These are phyloP conservation scores for Ophiostoma australiae DNA, from an alignment of 2,329 filamentous ascomycete genomes.

Conservation along the genomic window DNA sequence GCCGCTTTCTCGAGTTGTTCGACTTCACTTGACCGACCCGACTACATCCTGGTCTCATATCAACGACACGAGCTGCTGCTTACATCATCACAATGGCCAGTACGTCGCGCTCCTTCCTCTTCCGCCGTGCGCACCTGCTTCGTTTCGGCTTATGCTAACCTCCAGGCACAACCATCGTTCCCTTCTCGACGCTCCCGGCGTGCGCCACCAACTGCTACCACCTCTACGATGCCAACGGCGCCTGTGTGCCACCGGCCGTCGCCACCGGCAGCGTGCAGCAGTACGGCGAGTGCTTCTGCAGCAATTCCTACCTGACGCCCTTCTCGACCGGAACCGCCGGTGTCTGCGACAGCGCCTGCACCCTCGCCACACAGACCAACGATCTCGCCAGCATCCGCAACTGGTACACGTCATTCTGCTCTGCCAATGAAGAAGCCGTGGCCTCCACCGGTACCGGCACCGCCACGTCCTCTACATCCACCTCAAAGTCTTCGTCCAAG, in stretches of 20 bases:
- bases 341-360: constrained; percentile 59
- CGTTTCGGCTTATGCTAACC: background rate
- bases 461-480: background rate
- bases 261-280: constrained; percentile 45
- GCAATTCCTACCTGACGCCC: constrained; percentile 52
- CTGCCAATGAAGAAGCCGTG: constrained; percentile 39
- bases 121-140: background rate
- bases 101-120: background rate
- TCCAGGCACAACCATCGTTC: constrained; percentile 48
- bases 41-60: background rate
- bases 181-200: constrained; percentile 54
- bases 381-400: constrained; percentile 55
- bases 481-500: background rate
- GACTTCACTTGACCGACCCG: background rate
- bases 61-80: background rate
- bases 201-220: constrained; percentile 57
- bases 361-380: constrained; percentile 40
- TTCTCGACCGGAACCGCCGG: constrained; percentile 54
- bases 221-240: constrained; percentile 65
- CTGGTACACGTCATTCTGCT: constrained; percentile 68
- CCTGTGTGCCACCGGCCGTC: constrained; percentile 59
- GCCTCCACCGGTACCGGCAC: constrained; percentile 27
- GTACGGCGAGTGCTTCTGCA: constrained; percentile 71
- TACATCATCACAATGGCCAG: constrained; percentile 6
- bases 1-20: background rate